These are phyloP conservation scores for Fusarium verticillioides DNA, from an alignment of 2,329 filamentous ascomycete genomes.

Conservation along the genomic window DNA sequence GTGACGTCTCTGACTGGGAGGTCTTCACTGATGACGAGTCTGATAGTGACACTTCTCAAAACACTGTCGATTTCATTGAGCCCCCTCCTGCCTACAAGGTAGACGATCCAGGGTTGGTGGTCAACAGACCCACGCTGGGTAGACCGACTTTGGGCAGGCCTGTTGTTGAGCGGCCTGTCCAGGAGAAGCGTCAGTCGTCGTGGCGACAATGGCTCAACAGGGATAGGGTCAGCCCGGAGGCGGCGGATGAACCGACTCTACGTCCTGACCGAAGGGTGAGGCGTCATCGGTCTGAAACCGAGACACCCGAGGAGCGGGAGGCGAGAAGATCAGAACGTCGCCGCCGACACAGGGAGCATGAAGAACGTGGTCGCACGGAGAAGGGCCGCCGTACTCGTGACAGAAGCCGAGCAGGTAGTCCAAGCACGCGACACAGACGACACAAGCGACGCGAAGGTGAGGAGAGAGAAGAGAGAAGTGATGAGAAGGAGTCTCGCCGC, in stretches of 20 bases:
- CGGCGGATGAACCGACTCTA: constrained; percentile 9
- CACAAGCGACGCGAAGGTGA: constrained; percentile 21
- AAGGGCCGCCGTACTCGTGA: constrained; percentile 18
- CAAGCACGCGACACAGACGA: constrained; percentile 11
- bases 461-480: not conserved
- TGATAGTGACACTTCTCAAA: constrained; percentile 21
- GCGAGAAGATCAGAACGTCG: constrained; percentile 21
- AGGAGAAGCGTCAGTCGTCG: constrained; percentile 28
- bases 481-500: constrained; percentile 22
- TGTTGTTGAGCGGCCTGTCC: constrained; percentile 20
- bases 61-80: constrained; percentile 23
- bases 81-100: constrained; percentile 26
- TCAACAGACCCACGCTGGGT: constrained; percentile 22
- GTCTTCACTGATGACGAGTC: constrained; percentile 26
- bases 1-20: constrained; percentile 28
- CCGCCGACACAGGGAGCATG: constrained; percentile 20
- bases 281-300: constrained; percentile 10
- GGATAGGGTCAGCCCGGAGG: constrained; percentile 15
- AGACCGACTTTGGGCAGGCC: constrained; percentile 26
- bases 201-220: constrained; percentile 24
- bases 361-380: constrained; percentile 7
- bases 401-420: constrained; percentile 12
- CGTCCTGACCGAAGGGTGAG: constrained; percentile 11
- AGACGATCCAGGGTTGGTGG: constrained; percentile 15
- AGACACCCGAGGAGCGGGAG: constrained; percentile 17